Base-by-base conservation (phyloP, 495 filamentous ascomycete species). In the Podospora australis region DNA sequence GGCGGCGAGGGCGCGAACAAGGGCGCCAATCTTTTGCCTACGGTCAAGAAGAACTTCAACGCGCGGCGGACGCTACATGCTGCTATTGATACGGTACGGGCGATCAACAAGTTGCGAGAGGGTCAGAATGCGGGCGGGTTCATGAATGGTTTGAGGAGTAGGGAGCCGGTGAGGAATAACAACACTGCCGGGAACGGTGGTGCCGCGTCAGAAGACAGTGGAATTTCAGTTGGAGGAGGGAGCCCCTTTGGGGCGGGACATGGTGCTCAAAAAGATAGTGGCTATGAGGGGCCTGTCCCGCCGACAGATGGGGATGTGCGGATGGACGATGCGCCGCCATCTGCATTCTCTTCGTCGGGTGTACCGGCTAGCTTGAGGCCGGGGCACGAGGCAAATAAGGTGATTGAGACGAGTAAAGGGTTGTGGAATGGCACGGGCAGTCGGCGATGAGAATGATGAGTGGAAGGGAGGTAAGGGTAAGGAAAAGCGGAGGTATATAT, bases 11-110 rank as follows among this genome's bases (percentile, higher is more conserved):
- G 50, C 3, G 34, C 14, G 9, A 19, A 90, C 34, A 90, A 90
- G 54, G 92, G 96, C 65, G 73, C 79, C 40, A 92, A 98, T 70
- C 72, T 98, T 44, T 72, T 97, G 50, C 92, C 92, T 1, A 86
- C 83, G 2, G 87, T 98, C 53, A 94, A 94, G 79, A 96, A 96
- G 82, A 98, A 98, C 70, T 98, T 98, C 75, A 98, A 98, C 56
- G 92, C 92, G 6, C 76, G 91, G 23, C 76, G 90, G 48, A 97
- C 91, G 7, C 74, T 98, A 44, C 92, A 97, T 67, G 90, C 90
- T 10, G 92, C 92, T 22, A 97, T 98, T 64, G 92, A 98, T 65
- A 96, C 94, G 0, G 90, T 98, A 38, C 78, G 94, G n/a, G 92
- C 92, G 0, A 96, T 98, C 63, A 96, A 96, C 63, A 96, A 98